Percentiles rank a stretch among this genome's conserved stretches.
phyloP scores from a whole-genome alignment of 208 protist species.

The Leishmania tropica region DNA sequence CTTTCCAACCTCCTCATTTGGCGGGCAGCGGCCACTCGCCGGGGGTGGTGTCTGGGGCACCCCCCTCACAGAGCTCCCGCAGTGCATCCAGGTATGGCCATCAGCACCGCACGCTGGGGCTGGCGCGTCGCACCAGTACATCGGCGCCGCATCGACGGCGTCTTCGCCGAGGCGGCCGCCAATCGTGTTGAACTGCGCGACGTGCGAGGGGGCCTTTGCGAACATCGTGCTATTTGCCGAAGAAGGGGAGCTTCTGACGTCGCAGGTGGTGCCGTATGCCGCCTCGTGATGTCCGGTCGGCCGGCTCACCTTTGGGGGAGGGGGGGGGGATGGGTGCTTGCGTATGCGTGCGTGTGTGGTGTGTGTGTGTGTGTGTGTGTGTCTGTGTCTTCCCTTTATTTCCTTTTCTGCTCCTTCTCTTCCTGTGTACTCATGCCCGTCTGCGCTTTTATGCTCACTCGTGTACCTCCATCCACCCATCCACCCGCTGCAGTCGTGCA shows the following conservation, averaged over 20 bases:
- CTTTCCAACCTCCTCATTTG: background rate
- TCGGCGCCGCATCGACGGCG: background rate
- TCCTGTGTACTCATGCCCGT: background rate
- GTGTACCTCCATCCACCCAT: background rate
- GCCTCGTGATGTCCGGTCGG: background rate
- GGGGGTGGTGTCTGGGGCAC: slow-evolving; percentile 16
- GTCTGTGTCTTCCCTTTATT: too few relatives aligned
- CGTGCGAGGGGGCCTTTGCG: slow-evolving; percentile 60
- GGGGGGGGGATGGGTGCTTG: background rate
- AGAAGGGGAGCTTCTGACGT: slow-evolving; percentile 19
- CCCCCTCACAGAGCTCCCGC: slow-evolving; percentile 11
- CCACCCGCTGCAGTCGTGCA: background rate
- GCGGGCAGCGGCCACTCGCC: background rate
- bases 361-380: background rate
- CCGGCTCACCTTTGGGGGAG: background rate
- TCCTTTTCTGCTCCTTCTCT: background rate
- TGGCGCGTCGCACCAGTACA: too few relatives aligned
- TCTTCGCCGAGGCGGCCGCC: slow-evolving; percentile 9
- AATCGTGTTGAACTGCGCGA: slow-evolving; percentile 56
- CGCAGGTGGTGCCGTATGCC: slow-evolving; percentile 16
- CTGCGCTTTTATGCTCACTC: background rate
- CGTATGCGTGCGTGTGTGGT: background rate
- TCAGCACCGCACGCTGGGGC: background rate
- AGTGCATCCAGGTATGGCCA: slow-evolving; percentile 26
- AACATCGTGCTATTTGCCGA: slow-evolving; percentile 53